These are phyloP conservation scores for Fomitopsis pinicola DNA, from an alignment of 1,284 basidiomycete genomes.

Conservation along the genomic window DNA sequence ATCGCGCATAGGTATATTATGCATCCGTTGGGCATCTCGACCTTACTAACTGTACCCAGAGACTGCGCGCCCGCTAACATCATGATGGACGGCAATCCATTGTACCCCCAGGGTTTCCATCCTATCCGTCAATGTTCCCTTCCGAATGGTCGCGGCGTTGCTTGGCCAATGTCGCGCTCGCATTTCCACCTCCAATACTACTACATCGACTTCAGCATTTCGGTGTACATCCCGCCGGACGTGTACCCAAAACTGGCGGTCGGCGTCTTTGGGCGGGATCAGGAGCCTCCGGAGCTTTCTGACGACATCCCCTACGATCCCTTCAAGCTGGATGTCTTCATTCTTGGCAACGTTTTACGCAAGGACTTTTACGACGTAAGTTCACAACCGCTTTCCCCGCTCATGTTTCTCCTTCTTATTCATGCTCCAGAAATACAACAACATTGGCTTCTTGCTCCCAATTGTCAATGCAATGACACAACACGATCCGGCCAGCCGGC, in stretches of 20 bases:
- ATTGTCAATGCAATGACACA: conserved; percentile 17
- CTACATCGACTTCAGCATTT: conserved; percentile 24
- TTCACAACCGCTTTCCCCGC: no score
- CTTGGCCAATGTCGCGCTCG: conserved; percentile 5
- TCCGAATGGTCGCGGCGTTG: conserved; percentile 6
- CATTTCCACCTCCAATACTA: conserved; percentile 16
- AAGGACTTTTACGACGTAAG: conserved; percentile 5
- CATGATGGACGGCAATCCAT: conserved; percentile 24
- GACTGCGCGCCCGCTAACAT: conserved; percentile 24
- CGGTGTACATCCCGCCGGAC: conserved; percentile 8
- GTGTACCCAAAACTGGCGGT: conserved; percentile 4
- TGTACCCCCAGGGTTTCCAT: conserved; percentile 25
- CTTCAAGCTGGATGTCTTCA: conserved; percentile 27
- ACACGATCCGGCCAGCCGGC: conserved; percentile 14
- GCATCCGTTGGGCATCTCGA: background rate
- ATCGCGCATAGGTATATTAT: conserved; percentile 22
- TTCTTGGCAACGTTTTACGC: conserved; percentile 20
- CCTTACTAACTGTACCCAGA: conserved; percentile 8
- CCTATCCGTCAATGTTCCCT: conserved; percentile 8
- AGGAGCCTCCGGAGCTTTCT: conserved; percentile 25
- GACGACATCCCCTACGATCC: conserved; percentile 24
- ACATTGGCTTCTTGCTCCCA: conserved; percentile 11
- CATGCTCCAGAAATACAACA: conserved; percentile 7
- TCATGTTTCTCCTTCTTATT: background rate
- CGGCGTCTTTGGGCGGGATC: conserved; percentile 17